Conservation (phyloP, 768 basidiomycete genomes). For the Hypsizygus marmoreus region DNA sequence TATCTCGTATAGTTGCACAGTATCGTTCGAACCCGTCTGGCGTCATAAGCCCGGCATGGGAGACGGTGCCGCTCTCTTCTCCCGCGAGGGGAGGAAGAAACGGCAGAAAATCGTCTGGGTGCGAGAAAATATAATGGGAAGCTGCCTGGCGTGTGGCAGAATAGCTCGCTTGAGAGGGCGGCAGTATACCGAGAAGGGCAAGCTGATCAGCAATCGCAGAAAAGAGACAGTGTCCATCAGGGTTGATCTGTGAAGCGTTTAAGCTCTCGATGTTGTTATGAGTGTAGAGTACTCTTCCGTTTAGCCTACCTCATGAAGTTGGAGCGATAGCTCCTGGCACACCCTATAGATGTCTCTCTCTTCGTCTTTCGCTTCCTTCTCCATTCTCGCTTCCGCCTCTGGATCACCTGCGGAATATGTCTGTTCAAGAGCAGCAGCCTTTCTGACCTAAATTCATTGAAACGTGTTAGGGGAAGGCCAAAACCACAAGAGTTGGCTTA, state of each 20-base stretch:
- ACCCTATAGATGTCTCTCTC: conserved; percentile 61
- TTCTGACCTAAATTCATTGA: conserved; percentile 56
- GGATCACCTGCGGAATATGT: conserved; percentile 53
- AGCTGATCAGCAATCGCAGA: conserved; percentile 94
- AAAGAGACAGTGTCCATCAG: conserved; percentile 96
- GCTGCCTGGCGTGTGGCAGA: conserved; percentile 64
- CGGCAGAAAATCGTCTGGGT: conserved; percentile 90
- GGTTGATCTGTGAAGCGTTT: conserved; percentile 63
- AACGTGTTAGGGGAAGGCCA: neutral
- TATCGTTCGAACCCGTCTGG: conserved; percentile 67
- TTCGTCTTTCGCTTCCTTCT: conserved; percentile 69
- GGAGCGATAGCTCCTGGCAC: conserved; percentile 66
- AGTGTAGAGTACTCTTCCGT: neutral
- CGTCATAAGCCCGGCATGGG: conserved; percentile 72
- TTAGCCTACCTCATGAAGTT: conserved; percentile 60
- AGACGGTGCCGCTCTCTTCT: conserved; percentile 68
- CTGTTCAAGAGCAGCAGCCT: conserved; percentile 64
- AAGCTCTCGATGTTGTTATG: neutral
- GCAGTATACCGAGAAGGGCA: conserved; percentile 65
- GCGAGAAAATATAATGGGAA: conserved; percentile 76
- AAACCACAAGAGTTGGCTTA: neutral
- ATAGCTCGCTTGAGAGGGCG: conserved; percentile 60
- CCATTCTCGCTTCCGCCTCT: conserved; percentile 57
- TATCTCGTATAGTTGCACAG: conserved; percentile 75
- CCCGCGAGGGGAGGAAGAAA: conserved; percentile 79